These are phyloP conservation scores for Aphanomyces astaci DNA, from an alignment of 352 stramenopile species.

Conservation along the genomic window DNA sequence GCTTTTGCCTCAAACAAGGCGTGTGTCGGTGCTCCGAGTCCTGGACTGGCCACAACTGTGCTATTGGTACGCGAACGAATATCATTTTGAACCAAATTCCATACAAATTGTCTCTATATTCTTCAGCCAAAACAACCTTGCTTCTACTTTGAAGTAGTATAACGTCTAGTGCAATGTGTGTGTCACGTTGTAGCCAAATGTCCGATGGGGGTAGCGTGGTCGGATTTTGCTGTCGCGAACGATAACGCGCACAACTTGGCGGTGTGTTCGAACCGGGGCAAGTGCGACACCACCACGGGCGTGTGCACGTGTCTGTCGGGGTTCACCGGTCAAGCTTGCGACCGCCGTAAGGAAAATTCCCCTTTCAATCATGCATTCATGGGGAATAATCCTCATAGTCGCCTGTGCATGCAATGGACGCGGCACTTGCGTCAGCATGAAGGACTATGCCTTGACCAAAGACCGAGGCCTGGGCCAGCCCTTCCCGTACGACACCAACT, in stretches of 20 bases:
- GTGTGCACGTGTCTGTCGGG: slow-evolving; percentile 54
- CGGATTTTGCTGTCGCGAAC: slow-evolving; percentile 42
- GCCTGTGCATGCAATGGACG: slow-evolving; percentile 66
- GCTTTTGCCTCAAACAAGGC: slow-evolving; percentile 47
- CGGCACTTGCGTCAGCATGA: slow-evolving; percentile 76
- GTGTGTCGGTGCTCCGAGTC: slow-evolving; percentile 42
- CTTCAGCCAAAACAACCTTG: no score
- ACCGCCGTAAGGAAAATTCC: slow-evolving; percentile 48
- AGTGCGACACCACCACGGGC: slow-evolving; percentile 49
- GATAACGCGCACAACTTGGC: slow-evolving; percentile 76
- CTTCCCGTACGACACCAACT: slow-evolving; percentile 57
- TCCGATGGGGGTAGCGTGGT: slow-evolving; percentile 58
- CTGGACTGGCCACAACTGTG: slow-evolving; percentile 54
- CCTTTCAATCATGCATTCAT: not conserved
- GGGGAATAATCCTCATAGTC: slow-evolving; percentile 30
- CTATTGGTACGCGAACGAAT: slow-evolving; percentile 33
- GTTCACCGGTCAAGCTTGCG: slow-evolving; percentile 71
- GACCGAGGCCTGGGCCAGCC: slow-evolving; percentile 42
- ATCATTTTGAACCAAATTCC: no score
- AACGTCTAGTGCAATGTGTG: not conserved
- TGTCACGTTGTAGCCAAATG: slow-evolving; percentile 42
- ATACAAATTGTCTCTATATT: no score
- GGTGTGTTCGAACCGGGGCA: slow-evolving; percentile 83
- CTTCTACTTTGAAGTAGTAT: no score
- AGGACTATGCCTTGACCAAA: slow-evolving; percentile 44